Evolutionary conservation across 305 asterid genomes (phyloP), one percentile per base, ranked within the genome.

Genomic region (Solanum hybrid): DNA sequence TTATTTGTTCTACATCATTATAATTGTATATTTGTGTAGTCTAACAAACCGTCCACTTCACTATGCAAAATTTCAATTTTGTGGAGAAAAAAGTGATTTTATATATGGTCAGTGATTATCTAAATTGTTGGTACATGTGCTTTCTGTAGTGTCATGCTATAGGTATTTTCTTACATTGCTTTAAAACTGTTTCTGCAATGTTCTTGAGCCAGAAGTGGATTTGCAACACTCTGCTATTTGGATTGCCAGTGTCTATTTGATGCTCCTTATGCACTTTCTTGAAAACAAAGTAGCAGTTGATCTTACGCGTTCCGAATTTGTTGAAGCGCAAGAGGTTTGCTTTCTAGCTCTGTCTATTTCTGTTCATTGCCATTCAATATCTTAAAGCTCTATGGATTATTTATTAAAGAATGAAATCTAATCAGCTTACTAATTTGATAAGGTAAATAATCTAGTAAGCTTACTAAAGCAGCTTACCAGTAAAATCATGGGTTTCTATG

Each of bases 211-310:
- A 96, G 99, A 97, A 92, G 99, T 93, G 88, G 96, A 96, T 93
- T 92, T 97, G 91, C 98, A 94, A 87, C 99, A 95, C 91, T 95
- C 99, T 85, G 97, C 99, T 89, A 97, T 97, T 90, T 96, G 99
- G 99, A 97, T 97, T 96, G 96, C 98, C 77, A 97, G 99, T 90
- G 96, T 96, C 88, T 96, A 95, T 91, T 91, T 96, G 92, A 94
- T 94, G 98, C 94, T 97, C 87, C 94, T 94, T 51, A 96, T 97
- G 99, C 98, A 95, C 92, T 95, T 97, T 91, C 98, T 97, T 75
- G 99, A 97, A 93, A 97, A 96, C 92, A 97, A 97, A 95, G 96
- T 97, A 89, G 95, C 95, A 75, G 89, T 95, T 89, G 99, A 97
- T 91, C 98, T 97, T 88, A 96, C 99, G 7, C 95, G 99, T 88